Base-by-base conservation (phyloP, 2,329 filamentous ascomycete species). In the Trichoderma breve region DNA sequence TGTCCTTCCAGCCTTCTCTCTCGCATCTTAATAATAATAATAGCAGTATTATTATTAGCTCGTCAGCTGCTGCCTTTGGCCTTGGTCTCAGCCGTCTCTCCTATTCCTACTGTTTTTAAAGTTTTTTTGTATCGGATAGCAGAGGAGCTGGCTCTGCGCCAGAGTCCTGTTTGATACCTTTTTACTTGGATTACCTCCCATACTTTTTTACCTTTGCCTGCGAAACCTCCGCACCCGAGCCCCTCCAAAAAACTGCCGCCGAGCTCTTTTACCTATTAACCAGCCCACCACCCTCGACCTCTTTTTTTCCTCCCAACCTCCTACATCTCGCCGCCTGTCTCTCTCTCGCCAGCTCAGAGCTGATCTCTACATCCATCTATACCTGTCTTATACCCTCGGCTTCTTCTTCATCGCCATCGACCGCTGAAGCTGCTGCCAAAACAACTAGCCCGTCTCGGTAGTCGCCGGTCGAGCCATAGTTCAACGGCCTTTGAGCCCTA, bases 121-220 rank as follows among this genome's bases (percentile, higher is more conserved):
- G 7, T 47, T 47, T 47, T 43, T 47, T 51, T 47, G 53, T 36
- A 60, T 68, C 53, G 30, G 32, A 43, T 57, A 26, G 30, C 65
- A 26, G 15, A 70, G 71, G 71, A 61, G 67, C 71, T 73, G 71
- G 71, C 71, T 70, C 62, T 73, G 68, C 63, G 71, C 69, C 71
- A 62, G 68, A 73, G 61, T 62, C 71, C 36, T 67, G 26, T 36
- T 65, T n/a, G 55, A 60, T 60, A 60, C 57, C 57, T 60, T 32
- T 32, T 15, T 39, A 58, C 15, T 18, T 58, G 15, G 55, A 58
- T 18, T 24, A 21, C 43, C 69, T 39, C 36, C 36, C 36, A 39
- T 39, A 39, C 36, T 39, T 39, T 39, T 39, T 39, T 18, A 4
- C 36, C 36, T 39, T 39, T 53, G 21, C 32, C 34, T 63, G 28